Base-by-base conservation (phyloP, 208 protist species). In the Wallacemonas sp. region DNA sequence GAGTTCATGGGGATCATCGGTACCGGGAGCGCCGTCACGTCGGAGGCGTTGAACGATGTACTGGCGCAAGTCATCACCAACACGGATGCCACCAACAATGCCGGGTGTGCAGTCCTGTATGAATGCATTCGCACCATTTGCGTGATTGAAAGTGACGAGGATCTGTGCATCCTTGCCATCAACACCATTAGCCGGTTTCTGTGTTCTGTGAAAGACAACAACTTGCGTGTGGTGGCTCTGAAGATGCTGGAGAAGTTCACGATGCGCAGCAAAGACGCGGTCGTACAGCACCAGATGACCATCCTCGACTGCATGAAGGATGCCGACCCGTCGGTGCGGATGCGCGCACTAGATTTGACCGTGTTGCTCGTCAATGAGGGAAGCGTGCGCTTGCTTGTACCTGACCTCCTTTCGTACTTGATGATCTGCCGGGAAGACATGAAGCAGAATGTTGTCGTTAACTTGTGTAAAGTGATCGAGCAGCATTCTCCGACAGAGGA, bases 181-280 rank as follows among this genome's bases (percentile, higher is more conserved):
- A 99, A 99, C 77, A 99, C 98, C 55, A 89, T 99, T n/a, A 96
- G 97, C 47, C 89, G 97, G 55, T 99, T 99, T 69, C 82, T 99
- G 9, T 67, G 87, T 17, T 81, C 79, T 4, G 97, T 91, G 58
- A 75, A 75, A n/a, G 98, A 99, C 74, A 99, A 99, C 73, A 99
- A 99, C 78, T 95, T 99, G 59, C 93, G 97, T 55, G 99, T 99
- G 72, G 98, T 99, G 0, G 97, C 98, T 0, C 82, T 99, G 4
- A 70, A 98, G 65, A 95, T 95, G 21, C 86, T 99, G 22, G 71
- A 93, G 31, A 81, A 91, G 44, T 96, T 97, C 30, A 86, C 98
- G 0, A 62, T 82, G 6, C 77, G 75, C 8, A 96, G 99, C 68
- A 75, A 86, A 30, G 75, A 89, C 44, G 64, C 91, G 17, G 96